phyloP scores from a whole-genome alignment of 306 rosid genomes.

The Herpetospermum pedunculosum region DNA sequence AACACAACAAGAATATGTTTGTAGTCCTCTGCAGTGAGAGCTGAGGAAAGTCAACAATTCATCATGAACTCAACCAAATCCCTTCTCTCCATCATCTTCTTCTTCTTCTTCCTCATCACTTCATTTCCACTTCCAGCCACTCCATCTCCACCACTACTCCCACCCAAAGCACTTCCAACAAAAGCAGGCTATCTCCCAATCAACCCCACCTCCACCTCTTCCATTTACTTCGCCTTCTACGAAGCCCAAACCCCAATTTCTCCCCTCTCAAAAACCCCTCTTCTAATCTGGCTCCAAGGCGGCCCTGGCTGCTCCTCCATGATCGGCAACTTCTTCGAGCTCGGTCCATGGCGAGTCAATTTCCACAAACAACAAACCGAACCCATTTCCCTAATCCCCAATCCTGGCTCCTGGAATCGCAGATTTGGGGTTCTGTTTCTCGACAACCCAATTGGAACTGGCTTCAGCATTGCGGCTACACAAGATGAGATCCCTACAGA shows the following conservation, averaged over 20 bases:
- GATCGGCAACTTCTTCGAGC: conserved; percentile 68
- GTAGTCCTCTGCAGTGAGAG: no score
- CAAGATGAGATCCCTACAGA: conserved; percentile 50
- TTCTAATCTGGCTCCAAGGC: conserved; percentile 85
- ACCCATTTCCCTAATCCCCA: conserved; percentile 30
- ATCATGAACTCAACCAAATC: background rate
- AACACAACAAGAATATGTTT: no score
- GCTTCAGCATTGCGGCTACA: conserved; percentile 53
- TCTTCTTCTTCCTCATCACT: background rate
- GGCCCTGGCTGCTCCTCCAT: conserved; percentile 95
- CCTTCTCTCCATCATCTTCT: background rate
- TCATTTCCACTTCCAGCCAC: background rate
- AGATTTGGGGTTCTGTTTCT: conserved; percentile 59
- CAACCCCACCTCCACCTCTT: conserved; percentile 26
- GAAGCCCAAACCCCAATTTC: conserved; percentile 48
- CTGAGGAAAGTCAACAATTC: no score
- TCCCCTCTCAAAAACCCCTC: conserved; percentile 50
- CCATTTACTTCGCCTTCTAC: conserved; percentile 69
- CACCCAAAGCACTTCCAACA: conserved; percentile 54
- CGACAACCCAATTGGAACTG: conserved; percentile 71
- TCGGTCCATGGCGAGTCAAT: conserved; percentile 67
- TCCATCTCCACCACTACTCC: conserved; percentile 17
- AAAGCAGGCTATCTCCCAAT: conserved; percentile 64
- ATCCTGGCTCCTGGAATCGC: conserved; percentile 62
- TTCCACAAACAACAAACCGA: conserved; percentile 12